Percentiles rank a stretch among this genome's conserved stretches.
Evolutionary conservation across 371 early-diverging fungal genomes (phyloP).

Genomic region (Haplosporangium sp.): DNA sequence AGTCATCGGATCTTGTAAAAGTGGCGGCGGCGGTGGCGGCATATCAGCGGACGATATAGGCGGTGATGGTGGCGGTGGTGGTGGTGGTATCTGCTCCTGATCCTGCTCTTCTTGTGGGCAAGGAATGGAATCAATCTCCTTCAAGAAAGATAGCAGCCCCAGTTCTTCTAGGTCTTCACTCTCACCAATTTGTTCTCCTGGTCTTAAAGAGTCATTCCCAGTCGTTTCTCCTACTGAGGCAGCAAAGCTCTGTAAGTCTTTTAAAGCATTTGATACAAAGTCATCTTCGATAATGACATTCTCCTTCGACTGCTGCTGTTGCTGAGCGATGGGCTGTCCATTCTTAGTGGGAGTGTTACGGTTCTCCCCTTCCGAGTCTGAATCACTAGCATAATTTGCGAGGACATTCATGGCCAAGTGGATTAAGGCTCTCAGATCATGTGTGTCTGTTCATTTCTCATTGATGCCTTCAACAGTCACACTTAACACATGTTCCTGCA

Average conservation of each 20-base stretch:
- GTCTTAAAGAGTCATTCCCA: no score
- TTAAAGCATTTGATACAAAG: constrained; percentile 24
- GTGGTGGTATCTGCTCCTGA: not conserved
- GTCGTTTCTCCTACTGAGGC: constrained; percentile 7
- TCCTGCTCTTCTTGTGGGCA: constrained; percentile 12
- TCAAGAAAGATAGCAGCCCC: constrained; percentile 24
- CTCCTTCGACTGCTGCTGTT: not conserved
- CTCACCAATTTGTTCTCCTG: not conserved
- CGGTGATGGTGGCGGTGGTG: constrained; percentile 9
- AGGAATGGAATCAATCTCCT: constrained; percentile 46
- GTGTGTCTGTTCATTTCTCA: not conserved
- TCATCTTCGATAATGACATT: constrained; percentile 23
- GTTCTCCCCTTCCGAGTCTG: constrained; percentile 31
- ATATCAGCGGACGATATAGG: not conserved
- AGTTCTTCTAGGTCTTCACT: constrained; percentile 8
- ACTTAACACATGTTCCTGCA: not conserved
- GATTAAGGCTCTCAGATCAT: not conserved
- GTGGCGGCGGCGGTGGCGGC: constrained; percentile 5
- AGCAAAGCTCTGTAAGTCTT: constrained; percentile 50
- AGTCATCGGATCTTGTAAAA: not conserved
- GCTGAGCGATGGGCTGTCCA: not conserved
- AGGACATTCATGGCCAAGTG: constrained; percentile 36
- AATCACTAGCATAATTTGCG: constrained; percentile 39
- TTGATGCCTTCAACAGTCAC: not conserved
- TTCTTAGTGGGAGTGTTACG: not conserved